Conservation (phyloP, 768 basidiomycete species). For the Gloeopeniophorella convolvens region DNA sequence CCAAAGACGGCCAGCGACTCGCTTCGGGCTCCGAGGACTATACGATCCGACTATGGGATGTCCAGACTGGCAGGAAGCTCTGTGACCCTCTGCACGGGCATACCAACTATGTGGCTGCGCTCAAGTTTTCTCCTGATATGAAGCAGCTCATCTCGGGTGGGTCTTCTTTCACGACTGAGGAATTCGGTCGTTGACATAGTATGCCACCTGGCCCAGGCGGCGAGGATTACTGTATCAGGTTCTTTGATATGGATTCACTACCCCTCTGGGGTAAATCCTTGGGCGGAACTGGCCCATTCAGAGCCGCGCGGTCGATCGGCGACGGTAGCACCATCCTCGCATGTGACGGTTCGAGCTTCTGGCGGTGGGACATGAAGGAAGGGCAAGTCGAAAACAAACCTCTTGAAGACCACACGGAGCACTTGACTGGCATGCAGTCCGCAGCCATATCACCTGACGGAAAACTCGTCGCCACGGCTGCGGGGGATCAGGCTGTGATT, state of each 20-base stretch:
- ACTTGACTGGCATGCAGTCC: conserved; percentile 6
- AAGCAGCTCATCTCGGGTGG: conserved; percentile 12
- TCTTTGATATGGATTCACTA: conserved; percentile 15
- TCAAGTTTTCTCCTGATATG: conserved; percentile 18
- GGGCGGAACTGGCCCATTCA: conserved; percentile 1
- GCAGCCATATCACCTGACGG: conserved; percentile 14
- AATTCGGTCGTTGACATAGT: too few species aligned
- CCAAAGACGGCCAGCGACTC: conserved; percentile 1
- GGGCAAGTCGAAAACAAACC: neutral
- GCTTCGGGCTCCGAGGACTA: conserved; percentile 7
- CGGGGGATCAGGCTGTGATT: neutral
- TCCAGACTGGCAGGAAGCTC: conserved; percentile 4
- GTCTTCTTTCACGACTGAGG: too few species aligned
- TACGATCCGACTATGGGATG: conserved; percentile 12
- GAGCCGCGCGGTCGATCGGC: neutral
- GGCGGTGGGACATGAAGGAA: neutral
- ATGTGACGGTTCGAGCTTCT: conserved; percentile 1
- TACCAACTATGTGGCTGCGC: conserved; percentile 1
- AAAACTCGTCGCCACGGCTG: conserved; percentile 6
- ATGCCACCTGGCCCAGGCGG: neutral
- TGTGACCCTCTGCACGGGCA: conserved; percentile 10
- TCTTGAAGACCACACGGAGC: neutral
- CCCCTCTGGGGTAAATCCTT: neutral
- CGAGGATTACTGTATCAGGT: conserved; percentile 4
- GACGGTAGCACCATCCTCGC: neutral